Base-by-base conservation (phyloP, 257 asterid genomes). In the Nicotiana noctiflora region DNA sequence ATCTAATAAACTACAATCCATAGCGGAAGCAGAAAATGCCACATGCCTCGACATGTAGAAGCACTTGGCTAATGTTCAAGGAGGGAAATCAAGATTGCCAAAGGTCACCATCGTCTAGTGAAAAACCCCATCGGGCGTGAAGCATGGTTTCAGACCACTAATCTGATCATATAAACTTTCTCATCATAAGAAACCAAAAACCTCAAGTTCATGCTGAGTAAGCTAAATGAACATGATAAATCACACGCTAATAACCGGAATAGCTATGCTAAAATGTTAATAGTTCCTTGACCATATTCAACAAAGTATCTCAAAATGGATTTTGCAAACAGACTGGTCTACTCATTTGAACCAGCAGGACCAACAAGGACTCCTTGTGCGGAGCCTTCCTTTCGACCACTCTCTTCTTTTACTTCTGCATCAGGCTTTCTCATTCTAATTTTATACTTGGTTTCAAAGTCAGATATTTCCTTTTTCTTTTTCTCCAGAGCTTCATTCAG, bases 351-450 rank as follows among this genome's bases (percentile, higher is more conserved):
- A 79, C 88, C 91, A 51, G 97, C 99, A 80, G 97, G 92, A 55
- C 96, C 98, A 68, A 96, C 98, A 84, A 96, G 97, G 64, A 96
- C 99, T 63, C 99, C 98, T 84, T 96, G 99, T 25, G 98, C 98
- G 61, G 93, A 85, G 49, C 97, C 98, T 90, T 92, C 99, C 87
- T 96, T 96, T 86, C 90, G 91, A 52, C 90, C 88, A 60, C 92
- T 34, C 66, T 90, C 98, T 55, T 90, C 99, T 83, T 88, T 92
- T 87, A 92, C 91, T 79, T 93, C 97, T 46, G 84, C 87, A 11
- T 94, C 97, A 0, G 90, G 86, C 84, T 92, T 96, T 57, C 87
- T 86, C 27, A 96, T 91, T 80, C 98, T 85, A 80, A 96, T 91
- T 83, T 96, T 92, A 87, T 94, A 96, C 88, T 91, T 92, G 75